Conservation (phyloP, 2,329 filamentous ascomycete species). For the Zalaria obscura region DNA sequence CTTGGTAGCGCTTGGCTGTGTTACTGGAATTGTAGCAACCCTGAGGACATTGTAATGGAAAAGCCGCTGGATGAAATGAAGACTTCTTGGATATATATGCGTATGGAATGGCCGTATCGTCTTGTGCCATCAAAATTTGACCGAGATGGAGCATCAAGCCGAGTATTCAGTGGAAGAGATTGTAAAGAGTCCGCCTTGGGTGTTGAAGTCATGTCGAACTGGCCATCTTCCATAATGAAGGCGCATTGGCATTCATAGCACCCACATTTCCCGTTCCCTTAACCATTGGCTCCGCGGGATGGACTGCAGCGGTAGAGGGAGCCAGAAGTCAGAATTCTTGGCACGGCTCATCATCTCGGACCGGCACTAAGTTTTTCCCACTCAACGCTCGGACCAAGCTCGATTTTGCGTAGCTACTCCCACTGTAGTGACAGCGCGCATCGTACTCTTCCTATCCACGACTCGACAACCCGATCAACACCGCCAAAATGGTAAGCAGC, state of each 20-base stretch:
- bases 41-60: not conserved
- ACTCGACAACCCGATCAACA: slow-evolving; percentile 6
- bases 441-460: slow-evolving; percentile 2
- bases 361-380: not conserved
- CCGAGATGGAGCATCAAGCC: too few species aligned
- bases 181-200: not conserved
- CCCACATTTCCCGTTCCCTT: too few species aligned
- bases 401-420: not conserved
- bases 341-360: not conserved
- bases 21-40: not conserved
- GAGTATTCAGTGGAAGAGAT: not conserved
- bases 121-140: not conserved
- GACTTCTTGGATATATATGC: not conserved
- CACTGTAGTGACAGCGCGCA: not conserved
- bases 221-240: too few species aligned
- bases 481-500: slow-evolving; percentile 9
- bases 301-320: not conserved
- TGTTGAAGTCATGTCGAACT: not conserved
- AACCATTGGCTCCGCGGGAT: too few species aligned
- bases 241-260: too few species aligned
- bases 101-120: not conserved
- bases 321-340: not conserved
- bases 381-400: not conserved
- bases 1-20: not conserved
- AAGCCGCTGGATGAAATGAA: not conserved